phyloP scores from a whole-genome alignment of 2,329 filamentous ascomycete genomes.

The Neocatenulostroma microsporum region DNA sequence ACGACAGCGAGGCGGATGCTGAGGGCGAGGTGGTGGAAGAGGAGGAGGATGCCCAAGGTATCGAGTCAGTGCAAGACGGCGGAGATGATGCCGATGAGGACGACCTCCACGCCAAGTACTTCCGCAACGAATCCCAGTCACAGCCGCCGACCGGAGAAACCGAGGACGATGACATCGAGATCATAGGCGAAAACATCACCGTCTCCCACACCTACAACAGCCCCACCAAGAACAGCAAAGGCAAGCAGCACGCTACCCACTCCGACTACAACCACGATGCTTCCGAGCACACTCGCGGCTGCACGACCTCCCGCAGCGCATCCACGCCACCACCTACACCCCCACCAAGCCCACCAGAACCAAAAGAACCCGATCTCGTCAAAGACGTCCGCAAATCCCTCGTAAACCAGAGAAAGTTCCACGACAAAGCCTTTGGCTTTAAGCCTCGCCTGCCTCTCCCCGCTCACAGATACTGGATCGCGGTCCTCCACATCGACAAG shows the following conservation, averaged over 20 bases:
- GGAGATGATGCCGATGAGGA: background rate
- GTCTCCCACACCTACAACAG: background rate
- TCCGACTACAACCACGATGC: constrained; percentile 1
- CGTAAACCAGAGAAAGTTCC: constrained; percentile 17
- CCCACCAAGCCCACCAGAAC: constrained; percentile 2
- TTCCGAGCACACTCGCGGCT: constrained; percentile 4
- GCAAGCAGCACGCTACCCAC: constrained; percentile 2
- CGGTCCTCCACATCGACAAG: constrained; percentile 21
- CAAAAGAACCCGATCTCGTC: constrained; percentile 3
- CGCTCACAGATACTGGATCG: constrained; percentile 28
- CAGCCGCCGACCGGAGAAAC: background rate
- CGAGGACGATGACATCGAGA: constrained; percentile 1
- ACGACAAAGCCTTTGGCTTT: constrained; percentile 15
- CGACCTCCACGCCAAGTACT: constrained; percentile 9
- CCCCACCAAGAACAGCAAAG: background rate
- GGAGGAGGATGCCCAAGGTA: background rate
- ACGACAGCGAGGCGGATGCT: constrained; percentile 3
- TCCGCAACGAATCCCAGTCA: background rate
- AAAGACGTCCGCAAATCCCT: constrained; percentile 15
- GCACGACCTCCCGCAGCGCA: constrained; percentile 2
- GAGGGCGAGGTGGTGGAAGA: background rate
- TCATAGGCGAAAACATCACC: background rate
- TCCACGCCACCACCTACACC: constrained; percentile 12
- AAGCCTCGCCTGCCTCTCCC: constrained; percentile 18
- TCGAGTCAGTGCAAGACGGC: background rate